phyloP scores from a whole-genome alignment of 176 grass and related monocot species.

The Hsuehochloa calcarea region DNA sequence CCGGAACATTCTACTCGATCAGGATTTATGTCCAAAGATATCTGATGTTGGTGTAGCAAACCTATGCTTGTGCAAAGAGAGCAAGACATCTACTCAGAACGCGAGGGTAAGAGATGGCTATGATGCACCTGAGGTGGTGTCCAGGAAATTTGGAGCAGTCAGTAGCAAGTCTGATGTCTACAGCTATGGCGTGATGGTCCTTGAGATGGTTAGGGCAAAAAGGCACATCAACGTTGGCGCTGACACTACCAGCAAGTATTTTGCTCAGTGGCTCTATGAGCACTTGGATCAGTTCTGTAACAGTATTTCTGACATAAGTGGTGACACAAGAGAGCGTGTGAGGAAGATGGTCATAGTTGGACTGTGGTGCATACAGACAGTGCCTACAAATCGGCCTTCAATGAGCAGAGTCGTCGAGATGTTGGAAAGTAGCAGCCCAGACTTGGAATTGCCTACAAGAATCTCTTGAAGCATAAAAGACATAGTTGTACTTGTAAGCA shows the following conservation, averaged over 20 bases:
- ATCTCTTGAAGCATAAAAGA: not conserved
- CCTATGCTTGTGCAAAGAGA: constrained; percentile 26
- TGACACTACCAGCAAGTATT: constrained; percentile 44
- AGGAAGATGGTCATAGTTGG: constrained; percentile 54
- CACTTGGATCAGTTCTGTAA: constrained; percentile 43
- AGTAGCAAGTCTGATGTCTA: constrained; percentile 57
- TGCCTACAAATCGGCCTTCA: constrained; percentile 36
- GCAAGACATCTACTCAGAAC: not conserved
- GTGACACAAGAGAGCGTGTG: constrained; percentile 39
- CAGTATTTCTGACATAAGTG: constrained; percentile 16
- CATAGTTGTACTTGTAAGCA: not conserved
- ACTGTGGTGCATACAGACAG: constrained; percentile 55
- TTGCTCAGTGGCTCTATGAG: constrained; percentile 59
- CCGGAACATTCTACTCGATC: constrained; percentile 53
- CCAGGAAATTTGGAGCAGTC: constrained; percentile 41
- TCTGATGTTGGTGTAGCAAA: constrained; percentile 62
- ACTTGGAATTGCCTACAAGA: constrained; percentile 30
- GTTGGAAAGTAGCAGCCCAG: constrained; percentile 29
- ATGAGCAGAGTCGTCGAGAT: constrained; percentile 55
- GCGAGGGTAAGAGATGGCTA: constrained; percentile 41
- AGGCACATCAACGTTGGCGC: constrained; percentile 19
- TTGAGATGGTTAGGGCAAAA: constrained; percentile 47
- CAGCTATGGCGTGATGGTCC: constrained; percentile 57
- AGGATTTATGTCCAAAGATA: constrained; percentile 55
- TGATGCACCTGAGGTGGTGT: constrained; percentile 55